Percentiles rank a stretch among this genome's conserved stretches.
Conservation (phyloP, 108 stramenopile species). For the Nitzschia palea region DNA sequence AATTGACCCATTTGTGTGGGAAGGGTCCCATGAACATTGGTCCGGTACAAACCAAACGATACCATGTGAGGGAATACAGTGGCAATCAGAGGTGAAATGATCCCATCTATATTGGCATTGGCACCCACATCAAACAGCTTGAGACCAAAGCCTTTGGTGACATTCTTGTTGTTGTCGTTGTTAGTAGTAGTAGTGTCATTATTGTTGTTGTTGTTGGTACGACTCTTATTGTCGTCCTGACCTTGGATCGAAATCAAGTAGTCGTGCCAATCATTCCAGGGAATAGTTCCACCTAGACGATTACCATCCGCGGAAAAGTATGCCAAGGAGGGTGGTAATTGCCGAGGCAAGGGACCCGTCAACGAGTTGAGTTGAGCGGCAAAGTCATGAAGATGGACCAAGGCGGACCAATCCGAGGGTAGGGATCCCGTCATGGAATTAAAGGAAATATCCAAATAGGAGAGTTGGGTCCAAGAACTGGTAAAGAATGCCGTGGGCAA, state of each 20-base stretch:
- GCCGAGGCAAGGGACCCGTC: neutral
- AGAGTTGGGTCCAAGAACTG: neutral
- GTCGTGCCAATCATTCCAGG: neutral
- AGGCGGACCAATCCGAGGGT: neutral
- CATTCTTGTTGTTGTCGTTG: neutral
- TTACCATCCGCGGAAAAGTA: neutral
- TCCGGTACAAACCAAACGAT: neutral
- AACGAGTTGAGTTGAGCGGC: neutral
- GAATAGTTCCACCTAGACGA: neutral
- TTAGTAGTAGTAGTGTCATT: no score
- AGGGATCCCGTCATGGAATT: slow-evolving; percentile 5
- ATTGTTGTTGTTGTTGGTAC: neutral
- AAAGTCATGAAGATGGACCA: neutral
- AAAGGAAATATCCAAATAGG: neutral
- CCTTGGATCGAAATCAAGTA: no score
- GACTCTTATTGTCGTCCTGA: no score
- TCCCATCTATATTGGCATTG: slow-evolving; percentile 1
- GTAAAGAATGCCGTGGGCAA: neutral
- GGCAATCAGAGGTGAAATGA: neutral
- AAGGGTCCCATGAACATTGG: neutral
- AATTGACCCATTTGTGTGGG: slow-evolving; percentile 7
- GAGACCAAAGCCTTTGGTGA: neutral
- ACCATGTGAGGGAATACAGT: neutral
- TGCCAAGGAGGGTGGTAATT: neutral
- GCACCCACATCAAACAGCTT: neutral